phyloP scores from a whole-genome alignment of 108 stramenopile species.

The Hondaea fermentalgiana region DNA sequence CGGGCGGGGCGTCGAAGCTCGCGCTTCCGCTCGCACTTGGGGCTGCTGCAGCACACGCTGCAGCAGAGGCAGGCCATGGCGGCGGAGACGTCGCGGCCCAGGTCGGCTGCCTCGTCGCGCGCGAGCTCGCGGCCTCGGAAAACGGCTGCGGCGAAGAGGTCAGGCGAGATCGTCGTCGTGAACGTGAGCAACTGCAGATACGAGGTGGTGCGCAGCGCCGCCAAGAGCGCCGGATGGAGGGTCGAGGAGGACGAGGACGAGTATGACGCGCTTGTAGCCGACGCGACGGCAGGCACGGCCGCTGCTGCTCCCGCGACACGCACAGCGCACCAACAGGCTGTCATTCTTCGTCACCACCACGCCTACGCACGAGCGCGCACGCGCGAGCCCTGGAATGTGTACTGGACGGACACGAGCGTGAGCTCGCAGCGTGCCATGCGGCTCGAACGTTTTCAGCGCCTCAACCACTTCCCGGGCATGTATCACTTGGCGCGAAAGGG shows the following conservation, averaged over 20 bases:
- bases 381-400: not conserved
- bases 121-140: too few species aligned
- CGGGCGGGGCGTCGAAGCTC: too few species aligned
- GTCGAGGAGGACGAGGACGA: not conserved
- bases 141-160: too few species aligned
- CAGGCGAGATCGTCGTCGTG: not conserved
- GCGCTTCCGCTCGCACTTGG: too few species aligned
- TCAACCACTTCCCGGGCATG: constrained; percentile 82
- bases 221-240: not conserved
- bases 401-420: constrained; percentile 18
- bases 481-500: constrained; percentile 63
- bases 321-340: too few species aligned
- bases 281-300: not conserved
- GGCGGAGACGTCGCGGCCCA: too few species aligned
- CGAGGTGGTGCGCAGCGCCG: not conserved
- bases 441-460: not conserved
- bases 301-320: too few species aligned
- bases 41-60: too few species aligned
- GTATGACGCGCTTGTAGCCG: not conserved
- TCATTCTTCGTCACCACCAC: not conserved
- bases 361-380: not conserved
- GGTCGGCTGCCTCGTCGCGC: too few species aligned
- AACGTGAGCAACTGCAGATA: constrained; percentile 21
- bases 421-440: constrained; percentile 2
- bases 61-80: too few species aligned